phyloP scores from a whole-genome alignment of 2,329 filamentous ascomycete species.

The Alternaria arbusti region DNA sequence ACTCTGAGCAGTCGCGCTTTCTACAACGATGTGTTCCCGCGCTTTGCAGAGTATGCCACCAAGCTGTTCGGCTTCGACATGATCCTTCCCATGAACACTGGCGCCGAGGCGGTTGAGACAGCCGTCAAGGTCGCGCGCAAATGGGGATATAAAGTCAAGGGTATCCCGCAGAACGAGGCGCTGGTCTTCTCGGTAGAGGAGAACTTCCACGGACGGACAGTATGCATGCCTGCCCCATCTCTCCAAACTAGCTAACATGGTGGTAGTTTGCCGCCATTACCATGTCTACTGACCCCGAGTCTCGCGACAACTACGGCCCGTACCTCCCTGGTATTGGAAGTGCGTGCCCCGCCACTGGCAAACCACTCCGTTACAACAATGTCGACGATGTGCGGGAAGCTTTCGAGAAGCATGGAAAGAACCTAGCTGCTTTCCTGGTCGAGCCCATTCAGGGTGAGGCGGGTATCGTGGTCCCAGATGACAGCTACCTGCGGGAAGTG shows the following conservation, averaged over 20 bases:
- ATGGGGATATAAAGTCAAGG: slow-evolving; percentile 97
- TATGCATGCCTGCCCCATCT: slow-evolving; percentile 56
- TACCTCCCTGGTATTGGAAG: slow-evolving; percentile 90
- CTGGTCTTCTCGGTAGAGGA: slow-evolving; percentile 83
- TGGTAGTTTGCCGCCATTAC: slow-evolving; percentile 88
- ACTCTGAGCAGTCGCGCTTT: slow-evolving; percentile 95
- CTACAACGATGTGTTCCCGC: slow-evolving; percentile 97
- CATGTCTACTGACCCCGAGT: slow-evolving; percentile 93
- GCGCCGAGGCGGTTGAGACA: slow-evolving; percentile 94
- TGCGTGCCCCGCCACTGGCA: slow-evolving; percentile 74
- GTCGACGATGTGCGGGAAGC: slow-evolving; percentile 79
- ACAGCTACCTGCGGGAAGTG: slow-evolving; percentile 82
- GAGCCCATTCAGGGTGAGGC: slow-evolving; percentile 98
- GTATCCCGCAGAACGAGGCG: slow-evolving; percentile 82
- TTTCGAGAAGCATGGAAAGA: slow-evolving; percentile 79
- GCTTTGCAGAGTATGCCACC: slow-evolving; percentile 92
- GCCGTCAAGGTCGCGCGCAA: slow-evolving; percentile 95
- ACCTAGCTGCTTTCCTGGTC: slow-evolving; percentile 90
- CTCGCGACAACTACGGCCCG: slow-evolving; percentile 94
- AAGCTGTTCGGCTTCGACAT: slow-evolving; percentile 93
- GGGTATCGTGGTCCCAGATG: slow-evolving; percentile 92
- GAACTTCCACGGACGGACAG: slow-evolving; percentile 96
- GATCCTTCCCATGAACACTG: slow-evolving; percentile 98
- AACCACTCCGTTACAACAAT: slow-evolving; percentile 85
- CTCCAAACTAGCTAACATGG: slow-evolving; percentile 16